These are phyloP conservation scores for Rhizopogon roseolus DNA, from an alignment of 768 basidiomycete genomes.

Conservation along the genomic window DNA sequence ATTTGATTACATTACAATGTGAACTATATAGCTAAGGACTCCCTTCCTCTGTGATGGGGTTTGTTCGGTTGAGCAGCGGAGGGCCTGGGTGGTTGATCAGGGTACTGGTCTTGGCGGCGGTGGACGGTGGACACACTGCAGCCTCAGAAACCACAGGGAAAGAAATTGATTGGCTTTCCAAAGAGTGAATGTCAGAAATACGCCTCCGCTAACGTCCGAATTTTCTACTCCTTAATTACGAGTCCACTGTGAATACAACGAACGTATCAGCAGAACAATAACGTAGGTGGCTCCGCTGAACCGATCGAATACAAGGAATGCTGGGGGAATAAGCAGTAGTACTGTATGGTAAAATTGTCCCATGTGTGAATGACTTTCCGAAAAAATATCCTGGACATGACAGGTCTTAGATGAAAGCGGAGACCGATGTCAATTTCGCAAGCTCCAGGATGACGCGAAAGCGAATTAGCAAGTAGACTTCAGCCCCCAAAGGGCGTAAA, in stretches of 20 bases:
- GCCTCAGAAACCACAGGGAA: background rate
- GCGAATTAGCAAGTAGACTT: background rate
- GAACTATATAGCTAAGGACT: too few relatives aligned
- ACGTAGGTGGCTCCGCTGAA: background rate
- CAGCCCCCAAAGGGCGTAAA: background rate
- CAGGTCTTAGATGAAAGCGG: slow-evolving; percentile 19
- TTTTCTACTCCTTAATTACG: slow-evolving; percentile 8
- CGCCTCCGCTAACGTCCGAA: background rate
- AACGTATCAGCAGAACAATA: slow-evolving; percentile 2
- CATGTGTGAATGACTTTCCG: slow-evolving; percentile 12
- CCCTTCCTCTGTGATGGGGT: too few relatives aligned
- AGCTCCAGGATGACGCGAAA: background rate
- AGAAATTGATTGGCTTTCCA: background rate
- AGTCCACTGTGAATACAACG: slow-evolving; percentile 10
- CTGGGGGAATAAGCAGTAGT: slow-evolving; percentile 21
- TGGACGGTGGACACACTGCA: background rate
- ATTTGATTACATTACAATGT: too few relatives aligned
- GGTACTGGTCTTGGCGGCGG: background rate
- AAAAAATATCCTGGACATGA: slow-evolving; percentile 20
- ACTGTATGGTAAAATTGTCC: slow-evolving; percentile 26
- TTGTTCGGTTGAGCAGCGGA: too few relatives aligned
- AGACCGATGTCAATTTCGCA: background rate
- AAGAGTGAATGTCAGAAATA: background rate
- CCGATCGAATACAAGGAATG: slow-evolving; percentile 9
- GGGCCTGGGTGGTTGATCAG: too few relatives aligned